Percentiles rank a stretch among this genome's conserved stretches.
Evolutionary conservation across 2,329 filamentous ascomycete genomes (phyloP).

Genomic region (Ambrosiella beaveri): DNA sequence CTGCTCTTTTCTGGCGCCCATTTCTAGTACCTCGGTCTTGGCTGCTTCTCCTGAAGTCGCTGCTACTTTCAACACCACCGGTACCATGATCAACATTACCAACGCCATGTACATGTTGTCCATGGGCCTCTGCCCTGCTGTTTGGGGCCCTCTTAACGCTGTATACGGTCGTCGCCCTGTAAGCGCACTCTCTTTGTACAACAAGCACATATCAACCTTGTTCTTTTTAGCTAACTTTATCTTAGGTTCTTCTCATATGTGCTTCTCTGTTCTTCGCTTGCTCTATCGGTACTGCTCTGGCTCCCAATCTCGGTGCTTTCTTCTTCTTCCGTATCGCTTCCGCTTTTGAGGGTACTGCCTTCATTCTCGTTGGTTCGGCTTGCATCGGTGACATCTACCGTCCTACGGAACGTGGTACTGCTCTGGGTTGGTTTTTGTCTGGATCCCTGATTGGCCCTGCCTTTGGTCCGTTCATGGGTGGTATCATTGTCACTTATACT

Average conservation of each 20-base stretch:
- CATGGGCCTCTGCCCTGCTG: constrained; percentile 52
- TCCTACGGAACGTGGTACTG: constrained; percentile 52
- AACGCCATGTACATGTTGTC: constrained; percentile 61
- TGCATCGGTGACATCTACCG: constrained; percentile 51
- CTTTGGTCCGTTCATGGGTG: constrained; percentile 53
- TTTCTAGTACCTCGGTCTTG: constrained; percentile 56
- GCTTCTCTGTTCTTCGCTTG: constrained; percentile 48
- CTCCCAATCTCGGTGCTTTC: constrained; percentile 53
- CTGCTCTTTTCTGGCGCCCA: constrained; percentile 59
- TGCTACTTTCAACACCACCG: constrained; percentile 43
- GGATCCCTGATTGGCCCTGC: constrained; percentile 57
- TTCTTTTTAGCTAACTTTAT: background rate
- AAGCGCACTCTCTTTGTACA: constrained; percentile 17
- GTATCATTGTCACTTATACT: constrained; percentile 58
- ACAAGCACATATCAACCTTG: background rate
- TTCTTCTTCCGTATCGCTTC: constrained; percentile 59
- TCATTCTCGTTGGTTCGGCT: constrained; percentile 53
- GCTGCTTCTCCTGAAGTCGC: constrained; percentile 61
- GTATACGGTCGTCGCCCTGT: constrained; percentile 43
- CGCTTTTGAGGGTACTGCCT: constrained; percentile 58
- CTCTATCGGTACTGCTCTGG: constrained; percentile 54
- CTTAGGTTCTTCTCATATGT: constrained; percentile 31
- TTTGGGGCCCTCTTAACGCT: constrained; percentile 57
- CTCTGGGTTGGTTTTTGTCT: constrained; percentile 54
- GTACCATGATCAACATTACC: constrained; percentile 52